Evolutionary conservation across 768 basidiomycete species (phyloP).

Genomic region (Candolleomyces aberdarensis): DNA sequence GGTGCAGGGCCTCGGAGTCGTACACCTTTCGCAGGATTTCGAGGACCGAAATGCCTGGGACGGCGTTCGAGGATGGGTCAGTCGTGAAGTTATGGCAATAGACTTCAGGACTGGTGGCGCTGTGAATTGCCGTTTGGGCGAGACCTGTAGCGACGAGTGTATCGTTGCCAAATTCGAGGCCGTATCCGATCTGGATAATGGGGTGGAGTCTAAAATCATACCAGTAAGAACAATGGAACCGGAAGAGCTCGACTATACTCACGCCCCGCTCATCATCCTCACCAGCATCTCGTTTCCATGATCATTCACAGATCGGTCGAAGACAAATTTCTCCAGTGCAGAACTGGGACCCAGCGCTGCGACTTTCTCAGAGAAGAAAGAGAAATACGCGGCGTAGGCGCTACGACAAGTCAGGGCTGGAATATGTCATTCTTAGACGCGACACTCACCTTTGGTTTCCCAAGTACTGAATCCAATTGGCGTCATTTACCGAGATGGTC

Average conservation of each 20-base stretch:
- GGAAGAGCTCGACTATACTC: constrained; percentile 15
- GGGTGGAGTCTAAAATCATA: constrained; percentile 43
- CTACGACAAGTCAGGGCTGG: constrained; percentile 15
- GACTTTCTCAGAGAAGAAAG: constrained; percentile 40
- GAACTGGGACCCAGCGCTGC: constrained; percentile 32
- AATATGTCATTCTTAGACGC: too few species aligned
- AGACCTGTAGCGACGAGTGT: constrained; percentile 50
- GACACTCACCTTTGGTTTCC: constrained; percentile 43
- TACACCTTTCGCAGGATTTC: constrained; percentile 50
- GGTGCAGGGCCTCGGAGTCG: constrained; percentile 44
- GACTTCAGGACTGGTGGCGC: constrained; percentile 22
- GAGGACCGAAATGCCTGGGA: constrained; percentile 35
- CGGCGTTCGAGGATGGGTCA: not conserved
- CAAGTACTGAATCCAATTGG: constrained; percentile 50
- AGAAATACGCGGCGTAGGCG: constrained; percentile 34
- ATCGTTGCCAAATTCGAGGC: constrained; percentile 49
- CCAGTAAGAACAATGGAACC: not conserved
- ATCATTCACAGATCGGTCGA: constrained; percentile 31
- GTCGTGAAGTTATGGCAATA: constrained; percentile 23
- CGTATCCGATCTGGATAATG: constrained; percentile 56
- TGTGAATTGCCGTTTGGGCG: constrained; percentile 47
- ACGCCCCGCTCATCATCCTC: constrained; percentile 32
- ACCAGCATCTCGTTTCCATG: constrained; percentile 33
- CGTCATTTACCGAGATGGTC: constrained; percentile 31
- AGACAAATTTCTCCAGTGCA: constrained; percentile 48